Evolutionary conservation across 306 rosid genomes (phyloP).

Genomic region (Crotalaria pallida): DNA sequence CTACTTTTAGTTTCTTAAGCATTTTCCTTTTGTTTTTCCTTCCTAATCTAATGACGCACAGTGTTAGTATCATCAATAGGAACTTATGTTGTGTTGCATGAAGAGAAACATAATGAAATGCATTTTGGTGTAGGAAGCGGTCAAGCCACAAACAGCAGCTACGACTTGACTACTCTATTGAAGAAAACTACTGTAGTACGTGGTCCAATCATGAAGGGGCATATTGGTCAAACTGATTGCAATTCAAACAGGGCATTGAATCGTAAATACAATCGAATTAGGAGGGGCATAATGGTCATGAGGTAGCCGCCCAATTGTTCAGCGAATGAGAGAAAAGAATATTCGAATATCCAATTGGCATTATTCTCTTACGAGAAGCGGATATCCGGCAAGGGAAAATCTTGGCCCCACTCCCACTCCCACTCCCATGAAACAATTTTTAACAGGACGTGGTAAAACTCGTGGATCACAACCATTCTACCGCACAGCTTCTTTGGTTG

Average conservation of each 20-base stretch:
- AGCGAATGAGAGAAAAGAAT: constrained; percentile 12
- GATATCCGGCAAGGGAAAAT: constrained; percentile 15
- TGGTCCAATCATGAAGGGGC: constrained; percentile 28
- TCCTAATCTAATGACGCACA: too few relatives aligned
- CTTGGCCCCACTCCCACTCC: neutral
- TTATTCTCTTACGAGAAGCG: constrained; percentile 39
- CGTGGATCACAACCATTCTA: neutral
- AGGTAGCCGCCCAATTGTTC: neutral
- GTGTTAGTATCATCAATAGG: too few relatives aligned
- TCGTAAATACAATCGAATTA: neutral
- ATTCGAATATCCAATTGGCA: constrained; percentile 60
- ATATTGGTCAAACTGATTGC: constrained; percentile 21
- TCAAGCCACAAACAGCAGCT: neutral
- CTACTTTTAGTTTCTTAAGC: too few relatives aligned
- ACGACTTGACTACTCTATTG: too few relatives aligned
- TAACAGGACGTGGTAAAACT: constrained; percentile 25
- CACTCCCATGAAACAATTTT: neutral
- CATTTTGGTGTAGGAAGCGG: neutral
- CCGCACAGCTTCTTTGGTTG: neutral
- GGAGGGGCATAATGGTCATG: constrained; percentile 7
- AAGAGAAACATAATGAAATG: too few relatives aligned
- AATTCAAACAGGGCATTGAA: neutral
- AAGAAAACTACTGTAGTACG: neutral
- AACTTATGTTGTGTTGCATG: too few relatives aligned
- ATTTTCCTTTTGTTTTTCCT: too few relatives aligned